Conservation (phyloP, 2,329 filamentous ascomycete species). For the Verticillium nonalfalfae region DNA sequence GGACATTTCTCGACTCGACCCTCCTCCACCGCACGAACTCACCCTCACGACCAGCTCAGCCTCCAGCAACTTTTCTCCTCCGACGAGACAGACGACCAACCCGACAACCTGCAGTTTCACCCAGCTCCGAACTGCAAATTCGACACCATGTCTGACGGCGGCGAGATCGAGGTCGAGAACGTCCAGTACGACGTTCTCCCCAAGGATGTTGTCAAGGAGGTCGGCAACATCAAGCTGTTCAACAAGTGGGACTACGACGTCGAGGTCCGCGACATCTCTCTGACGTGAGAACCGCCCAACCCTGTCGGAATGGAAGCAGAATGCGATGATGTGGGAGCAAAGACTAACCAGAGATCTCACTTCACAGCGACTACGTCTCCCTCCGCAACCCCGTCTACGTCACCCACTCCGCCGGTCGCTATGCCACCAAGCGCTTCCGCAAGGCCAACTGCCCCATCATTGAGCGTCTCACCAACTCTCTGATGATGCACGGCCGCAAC, state of each 20-base stretch:
- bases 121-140: constrained; percentile 9
- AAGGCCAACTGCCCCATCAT: constrained; percentile 99
- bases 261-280: constrained; percentile 98
- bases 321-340: constrained; percentile 4
- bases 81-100: constrained; percentile 2
- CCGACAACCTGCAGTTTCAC: constrained; percentile 12
- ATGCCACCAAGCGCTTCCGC: constrained; percentile 99
- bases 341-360: constrained; percentile 22
- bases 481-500: constrained; percentile 99
- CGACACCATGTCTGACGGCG: constrained; percentile 82
- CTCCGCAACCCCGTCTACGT: constrained; percentile 99
- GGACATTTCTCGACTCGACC: constrained; percentile 1
- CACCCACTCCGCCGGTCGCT: constrained; percentile 97
- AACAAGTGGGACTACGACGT: constrained; percentile 99
- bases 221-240: constrained; percentile 93
- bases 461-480: constrained; percentile 99
- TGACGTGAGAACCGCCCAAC: constrained; percentile 59
- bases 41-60: constrained; percentile 1
- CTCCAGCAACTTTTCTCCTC: constrained; percentile 1
- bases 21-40: neutral
- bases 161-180: constrained; percentile 88
- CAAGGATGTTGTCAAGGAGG: constrained; percentile 85
- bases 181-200: constrained; percentile 76
- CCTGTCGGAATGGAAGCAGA: neutral
- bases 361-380: constrained; percentile 92